Evolutionary conservation across 495 filamentous ascomycete genomes (phyloP).

Genomic region (Rusavskia elegans): DNA sequence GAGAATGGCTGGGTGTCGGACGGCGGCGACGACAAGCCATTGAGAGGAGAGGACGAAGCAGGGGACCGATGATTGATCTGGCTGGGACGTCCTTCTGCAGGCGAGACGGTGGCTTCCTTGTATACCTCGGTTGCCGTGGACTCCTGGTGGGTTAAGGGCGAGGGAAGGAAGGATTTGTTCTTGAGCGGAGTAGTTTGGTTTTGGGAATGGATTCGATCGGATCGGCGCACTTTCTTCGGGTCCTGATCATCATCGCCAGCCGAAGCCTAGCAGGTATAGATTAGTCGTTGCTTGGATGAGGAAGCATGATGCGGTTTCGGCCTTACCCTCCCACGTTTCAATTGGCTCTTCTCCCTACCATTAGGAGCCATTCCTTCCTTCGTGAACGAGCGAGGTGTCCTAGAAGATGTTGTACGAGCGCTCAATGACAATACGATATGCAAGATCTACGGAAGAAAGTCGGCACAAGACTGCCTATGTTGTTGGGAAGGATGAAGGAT

Average conservation of each 20-base stretch:
- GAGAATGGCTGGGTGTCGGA: slow-evolving; percentile 52
- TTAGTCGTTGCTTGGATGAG: neutral
- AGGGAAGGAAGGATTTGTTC: slow-evolving; percentile 50
- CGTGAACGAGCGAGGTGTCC: neutral
- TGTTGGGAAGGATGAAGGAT: no score
- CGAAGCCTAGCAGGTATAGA: slow-evolving; percentile 19
- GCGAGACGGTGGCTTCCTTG: slow-evolving; percentile 60
- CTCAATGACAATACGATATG: no score
- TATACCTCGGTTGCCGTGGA: slow-evolving; percentile 45
- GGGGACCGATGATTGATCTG: slow-evolving; percentile 33
- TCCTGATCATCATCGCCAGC: slow-evolving; percentile 26
- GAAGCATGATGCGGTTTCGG: neutral
- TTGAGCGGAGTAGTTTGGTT: slow-evolving; percentile 32
- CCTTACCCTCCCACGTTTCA: slow-evolving; percentile 34
- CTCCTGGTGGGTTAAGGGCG: slow-evolving; percentile 55
- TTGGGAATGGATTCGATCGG: slow-evolving; percentile 36
- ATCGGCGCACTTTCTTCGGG: slow-evolving; percentile 35
- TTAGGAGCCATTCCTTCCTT: slow-evolving; percentile 27
- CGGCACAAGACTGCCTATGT: no score
- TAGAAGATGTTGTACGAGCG: neutral
- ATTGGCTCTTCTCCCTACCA: slow-evolving; percentile 30
- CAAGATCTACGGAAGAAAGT: no score
- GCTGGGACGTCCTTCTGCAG: slow-evolving; percentile 44
- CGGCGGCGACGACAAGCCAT: slow-evolving; percentile 50
- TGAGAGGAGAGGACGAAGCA: slow-evolving; percentile 37